Evolutionary conservation across 164 flowering plant genomes (phyloP), one percentile per base, ranked within the genome.

Genomic region (Cinnamomum micranthum): DNA sequence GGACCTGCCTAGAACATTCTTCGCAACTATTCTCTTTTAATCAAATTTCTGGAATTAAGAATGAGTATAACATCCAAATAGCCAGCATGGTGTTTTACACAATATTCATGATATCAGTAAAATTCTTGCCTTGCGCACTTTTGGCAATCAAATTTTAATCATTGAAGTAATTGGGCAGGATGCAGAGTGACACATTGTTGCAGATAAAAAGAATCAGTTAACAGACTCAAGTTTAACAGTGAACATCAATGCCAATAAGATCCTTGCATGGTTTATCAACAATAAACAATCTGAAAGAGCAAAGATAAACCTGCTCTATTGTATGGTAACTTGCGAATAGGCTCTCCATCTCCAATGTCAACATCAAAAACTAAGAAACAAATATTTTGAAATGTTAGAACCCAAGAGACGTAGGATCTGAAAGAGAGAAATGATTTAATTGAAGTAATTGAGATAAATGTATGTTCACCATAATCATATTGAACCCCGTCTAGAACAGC

Each of bases 331-430:
- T 91, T 93, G 62, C 98, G 98, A 27, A 86, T 83, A 52, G 97
- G 99, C 80, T 89, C 92, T 13, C 98, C 98, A 86, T 95, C 99
- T 75, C 97, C 99, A 87, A 95, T 91, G 68, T 95, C 99, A 81
- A 95, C 99, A 86, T 95, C 99, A 84, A 95, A 95, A 25, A 95
- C 99, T 95, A 85, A 58, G 68, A 27, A 77, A 70, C 2, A 55
- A 65, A 28, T 60, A 35, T 31, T 27, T 24, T 41, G 47, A 76
- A 68, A 27, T 22, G 50, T 60, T 17, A 33, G 67, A 35, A 72
- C 19, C 22, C 15, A 13, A 69, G 35, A 35, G 23, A 33, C 69
- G 63, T 11, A 5, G 41, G 1, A 14, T 41, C 1, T 23, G 71
- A 33, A 73, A 70, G 50, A 70, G 50, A 80, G 22, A 72, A 73